Percentiles rank a stretch among this genome's conserved stretches.
These are phyloP conservation scores for Orbilia quercus DNA, from an alignment of 2,329 filamentous ascomycete genomes.

Conservation along the genomic window DNA sequence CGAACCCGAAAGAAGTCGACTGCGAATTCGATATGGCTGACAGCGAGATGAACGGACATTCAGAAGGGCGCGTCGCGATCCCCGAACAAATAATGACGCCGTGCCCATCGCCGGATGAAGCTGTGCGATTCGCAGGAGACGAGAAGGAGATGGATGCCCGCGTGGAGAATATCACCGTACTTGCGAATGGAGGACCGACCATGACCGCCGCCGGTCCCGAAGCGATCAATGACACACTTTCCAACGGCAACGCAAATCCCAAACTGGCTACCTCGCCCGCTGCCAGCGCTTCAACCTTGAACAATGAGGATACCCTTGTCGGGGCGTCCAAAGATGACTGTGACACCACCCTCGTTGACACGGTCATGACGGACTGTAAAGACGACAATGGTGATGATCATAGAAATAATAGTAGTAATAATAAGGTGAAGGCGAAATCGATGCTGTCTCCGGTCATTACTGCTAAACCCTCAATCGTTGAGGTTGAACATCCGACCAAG, in stretches of 20 bases:
- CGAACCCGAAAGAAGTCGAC: slow-evolving; percentile 1
- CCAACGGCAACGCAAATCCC: not conserved
- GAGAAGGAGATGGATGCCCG: slow-evolving; percentile 13
- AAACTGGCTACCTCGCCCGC: slow-evolving; percentile 31
- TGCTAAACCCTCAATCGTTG: not conserved
- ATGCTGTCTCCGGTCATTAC: not conserved
- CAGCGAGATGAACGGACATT: slow-evolving; percentile 41
- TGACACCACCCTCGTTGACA: not conserved
- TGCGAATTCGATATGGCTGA: slow-evolving; percentile 42
- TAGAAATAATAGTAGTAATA: too few relatives aligned
- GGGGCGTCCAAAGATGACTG: slow-evolving; percentile 12
- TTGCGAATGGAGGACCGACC: slow-evolving; percentile 5
- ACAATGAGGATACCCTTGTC: slow-evolving; percentile 14
- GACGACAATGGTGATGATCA: not conserved
- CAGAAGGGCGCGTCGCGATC: slow-evolving; percentile 44
- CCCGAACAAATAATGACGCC: slow-evolving; percentile 45
- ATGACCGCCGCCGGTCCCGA: slow-evolving; percentile 15
- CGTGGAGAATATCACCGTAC: slow-evolving; percentile 3
- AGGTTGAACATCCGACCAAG: slow-evolving; percentile 5
- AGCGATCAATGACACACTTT: slow-evolving; percentile 16
- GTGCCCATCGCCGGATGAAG: slow-evolving; percentile 56
- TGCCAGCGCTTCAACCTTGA: slow-evolving; percentile 29
- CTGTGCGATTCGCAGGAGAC: slow-evolving; percentile 50
- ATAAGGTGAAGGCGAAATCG: too few relatives aligned
- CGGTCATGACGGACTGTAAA: not conserved